phyloP scores from a whole-genome alignment of 2,329 filamentous ascomycete species.

The Colletotrichum musicola region DNA sequence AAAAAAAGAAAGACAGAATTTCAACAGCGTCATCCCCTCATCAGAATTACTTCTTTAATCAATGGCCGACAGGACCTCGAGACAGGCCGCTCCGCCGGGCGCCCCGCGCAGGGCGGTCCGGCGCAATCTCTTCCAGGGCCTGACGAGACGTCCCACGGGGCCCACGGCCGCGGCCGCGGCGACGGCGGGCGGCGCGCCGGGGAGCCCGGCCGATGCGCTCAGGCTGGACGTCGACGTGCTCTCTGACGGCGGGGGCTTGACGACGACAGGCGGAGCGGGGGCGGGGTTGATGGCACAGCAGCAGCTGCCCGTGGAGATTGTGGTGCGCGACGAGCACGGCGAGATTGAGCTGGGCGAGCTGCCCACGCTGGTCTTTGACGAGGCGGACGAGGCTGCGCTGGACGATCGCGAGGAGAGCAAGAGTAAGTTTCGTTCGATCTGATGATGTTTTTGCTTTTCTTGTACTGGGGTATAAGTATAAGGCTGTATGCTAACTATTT shows the following conservation, averaged over 20 bases:
- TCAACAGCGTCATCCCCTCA: no score
- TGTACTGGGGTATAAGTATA: conserved; percentile 40
- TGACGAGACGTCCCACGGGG: conserved; percentile 68
- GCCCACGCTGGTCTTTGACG: conserved; percentile 65
- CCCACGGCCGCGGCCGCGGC: conserved; percentile 32
- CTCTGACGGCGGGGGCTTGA: conserved; percentile 47
- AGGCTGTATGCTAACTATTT: conserved; percentile 41
- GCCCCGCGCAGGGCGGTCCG: conserved; percentile 50
- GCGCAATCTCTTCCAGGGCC: conserved; percentile 71
- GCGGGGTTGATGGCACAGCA: background rate
- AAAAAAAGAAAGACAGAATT: no score
- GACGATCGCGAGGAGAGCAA: conserved; percentile 71
- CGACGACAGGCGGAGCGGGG: no score
- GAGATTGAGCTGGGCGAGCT: conserved; percentile 72
- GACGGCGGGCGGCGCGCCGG: conserved; percentile 42
- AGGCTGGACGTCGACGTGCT: conserved; percentile 61
- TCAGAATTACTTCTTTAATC: background rate
- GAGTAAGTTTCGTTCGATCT: conserved; percentile 52
- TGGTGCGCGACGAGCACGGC: conserved; percentile 72
- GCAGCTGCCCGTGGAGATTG: conserved; percentile 62
- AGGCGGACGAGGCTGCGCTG: conserved; percentile 66
- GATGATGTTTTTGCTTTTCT: background rate
- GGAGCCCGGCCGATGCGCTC: conserved; percentile 59
- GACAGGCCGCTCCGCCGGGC: conserved; percentile 25
- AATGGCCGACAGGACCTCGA: conserved; percentile 35